Base-by-base conservation (phyloP, 306 rosid genomes). In the Alnus glutinosa region DNA sequence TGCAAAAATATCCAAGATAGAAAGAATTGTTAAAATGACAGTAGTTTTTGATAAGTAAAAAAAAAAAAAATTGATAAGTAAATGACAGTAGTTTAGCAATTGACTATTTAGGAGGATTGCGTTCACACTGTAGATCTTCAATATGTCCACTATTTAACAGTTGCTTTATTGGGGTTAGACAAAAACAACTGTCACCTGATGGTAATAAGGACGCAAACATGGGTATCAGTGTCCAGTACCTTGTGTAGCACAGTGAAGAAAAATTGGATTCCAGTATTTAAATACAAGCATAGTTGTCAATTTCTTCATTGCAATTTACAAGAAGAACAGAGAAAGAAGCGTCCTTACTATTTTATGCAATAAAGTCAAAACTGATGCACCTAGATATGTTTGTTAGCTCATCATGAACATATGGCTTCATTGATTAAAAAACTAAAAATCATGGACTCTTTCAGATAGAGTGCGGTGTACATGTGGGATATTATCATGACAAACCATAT, bases 1-100 rank as follows among this genome's bases (percentile, higher is more conserved):
- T 75, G 78, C 58, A 75, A 76, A 90, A 85, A 74, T 77, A 82
- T 73, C 70, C 73, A 71, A 70, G 47, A 81, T 76, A 34, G 61
- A 48, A 82, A 73, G 63, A 57, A 81, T 15, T n/a, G 63, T 74
- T 18, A 75, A 79, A 64, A 62, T 67, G 74, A 71, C 3, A 54
- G 44, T 79, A 44, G 15, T 19, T 36, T 9, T 23, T 44, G 28
- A 4, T 23, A 55, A n/a, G 19, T 44, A 28, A 39, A 23, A 23
- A 23, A 39, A 39, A 39, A 39, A 3, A 39, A 39, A 39, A 4
- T 3, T 39, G 44, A 39, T 39, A 39, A 39, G 44, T 39, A 79
- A 64, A 62, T 67, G 74, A 71, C 3, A 54, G 44, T 79, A 44
- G 15, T 19, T 36, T 9, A 4, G 19, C 51, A 48, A 48, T 9